These are phyloP conservation scores for Eremothecium gossypii DNA, from an alignment of 1,139 yeast genomes.

Conservation along the genomic window DNA sequence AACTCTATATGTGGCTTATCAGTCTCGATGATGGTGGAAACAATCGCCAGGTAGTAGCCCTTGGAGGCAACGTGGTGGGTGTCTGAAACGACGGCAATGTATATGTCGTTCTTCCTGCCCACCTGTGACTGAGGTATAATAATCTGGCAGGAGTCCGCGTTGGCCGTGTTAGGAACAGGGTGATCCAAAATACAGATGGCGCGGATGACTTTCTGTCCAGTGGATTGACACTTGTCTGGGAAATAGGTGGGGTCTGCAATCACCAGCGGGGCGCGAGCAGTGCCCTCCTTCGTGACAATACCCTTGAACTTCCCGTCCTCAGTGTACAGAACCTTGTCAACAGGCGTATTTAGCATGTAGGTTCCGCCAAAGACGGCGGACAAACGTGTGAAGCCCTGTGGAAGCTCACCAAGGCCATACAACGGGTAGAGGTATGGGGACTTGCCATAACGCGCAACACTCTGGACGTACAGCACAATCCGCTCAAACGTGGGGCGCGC, in stretches of 20 bases:
- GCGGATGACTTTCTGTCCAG: conserved; percentile 83
- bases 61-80: conserved; percentile 87
- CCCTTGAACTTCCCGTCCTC: conserved; percentile 71
- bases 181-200: conserved; percentile 92
- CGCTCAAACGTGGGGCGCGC: conserved; percentile 91
- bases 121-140: conserved; percentile 96
- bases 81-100: conserved; percentile 82
- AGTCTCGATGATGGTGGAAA: conserved; percentile 91
- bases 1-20: conserved; percentile 87
- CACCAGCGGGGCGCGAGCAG: conserved; percentile 84
- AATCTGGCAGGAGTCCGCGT: conserved; percentile 84
- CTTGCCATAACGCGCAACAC: conserved; percentile 91
- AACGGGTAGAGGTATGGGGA: conserved; percentile 94
- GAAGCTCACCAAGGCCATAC: conserved; percentile 94
- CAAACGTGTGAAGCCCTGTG: conserved; percentile 96
- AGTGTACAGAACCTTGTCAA: conserved; percentile 75
- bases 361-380: conserved; percentile 98
- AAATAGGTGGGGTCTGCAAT: conserved; percentile 98
- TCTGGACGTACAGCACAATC: conserved; percentile 73
- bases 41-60: conserved; percentile 87
- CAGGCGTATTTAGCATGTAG: conserved; percentile 93
- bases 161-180: conserved; percentile 74
- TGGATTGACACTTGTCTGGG: conserved; percentile 79
- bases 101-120: conserved; percentile 86
- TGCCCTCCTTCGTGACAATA: conserved; percentile 84